A percentile compares a stretch with the other conserved stretches of the same genome.
Evolutionary conservation across 345 rosid genomes (phyloP).

Genomic region (Geranium brycei): DNA sequence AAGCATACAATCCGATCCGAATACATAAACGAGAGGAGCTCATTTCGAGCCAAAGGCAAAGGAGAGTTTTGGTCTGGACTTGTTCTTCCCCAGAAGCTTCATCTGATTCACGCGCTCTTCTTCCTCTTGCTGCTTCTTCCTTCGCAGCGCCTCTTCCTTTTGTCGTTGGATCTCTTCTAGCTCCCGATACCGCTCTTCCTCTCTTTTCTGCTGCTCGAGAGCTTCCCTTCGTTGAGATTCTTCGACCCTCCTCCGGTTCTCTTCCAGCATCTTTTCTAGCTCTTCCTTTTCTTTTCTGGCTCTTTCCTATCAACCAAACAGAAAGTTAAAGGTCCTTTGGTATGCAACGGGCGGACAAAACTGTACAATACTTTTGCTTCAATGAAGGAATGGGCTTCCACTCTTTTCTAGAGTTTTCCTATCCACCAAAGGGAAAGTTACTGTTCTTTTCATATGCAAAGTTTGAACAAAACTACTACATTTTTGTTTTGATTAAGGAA

Average conservation of each 20-base stretch:
- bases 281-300: slow-evolving; percentile 60
- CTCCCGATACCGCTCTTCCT: slow-evolving; percentile 74
- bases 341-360: too few species aligned
- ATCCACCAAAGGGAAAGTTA: too few species aligned
- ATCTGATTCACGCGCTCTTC: slow-evolving; percentile 79
- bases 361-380: too few species aligned
- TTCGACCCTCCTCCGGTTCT: slow-evolving; percentile 59
- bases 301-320: slow-evolving; percentile 39
- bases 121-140: slow-evolving; percentile 85
- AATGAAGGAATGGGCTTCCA: too few species aligned
- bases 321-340: slow-evolving; percentile 5
- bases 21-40: slow-evolving; percentile 3
- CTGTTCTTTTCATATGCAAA: too few species aligned
- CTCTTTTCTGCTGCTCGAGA: slow-evolving; percentile 63
- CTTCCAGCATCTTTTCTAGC: slow-evolving; percentile 65
- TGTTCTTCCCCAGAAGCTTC: slow-evolving; percentile 94
- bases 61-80: slow-evolving; percentile 79
- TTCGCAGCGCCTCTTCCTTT: slow-evolving; percentile 71
- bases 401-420: slow-evolving; percentile 59
- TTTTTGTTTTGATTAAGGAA: too few species aligned
- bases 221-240: slow-evolving; percentile 84
- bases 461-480: too few species aligned
- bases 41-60: slow-evolving; percentile 81
- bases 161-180: slow-evolving; percentile 71
- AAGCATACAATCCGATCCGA: too few species aligned